Base-by-base conservation (phyloP, 768 basidiomycete species). In the Neoboletus brunneissimus region DNA sequence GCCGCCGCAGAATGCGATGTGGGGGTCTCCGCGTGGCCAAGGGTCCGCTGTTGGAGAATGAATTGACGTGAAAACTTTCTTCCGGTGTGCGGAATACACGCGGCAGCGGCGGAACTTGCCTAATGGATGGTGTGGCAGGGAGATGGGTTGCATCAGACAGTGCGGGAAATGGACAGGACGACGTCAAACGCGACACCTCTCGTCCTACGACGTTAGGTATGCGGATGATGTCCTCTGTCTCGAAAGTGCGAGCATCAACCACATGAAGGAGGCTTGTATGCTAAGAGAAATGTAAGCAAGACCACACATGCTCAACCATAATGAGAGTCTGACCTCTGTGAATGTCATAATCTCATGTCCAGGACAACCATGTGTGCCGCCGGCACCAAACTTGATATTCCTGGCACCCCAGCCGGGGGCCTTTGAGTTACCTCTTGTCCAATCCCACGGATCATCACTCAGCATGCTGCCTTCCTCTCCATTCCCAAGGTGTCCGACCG, bases 361-460 rank as follows among this genome's bases (percentile, higher is more conserved):
- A 44, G 73, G 65, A 15, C 73, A 72, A 56, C 75, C 78, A 51
- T 72, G 70, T 23, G 74, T 67, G 22, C 83, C 83, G 2, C 82
- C 81, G 12, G 82, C 80, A 55, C 85, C 84, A 72, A 96, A 97
- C 70, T 95, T 95, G 66, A 97, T 85, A 54, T 80, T 91, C 53
- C 94, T 75, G 9, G 88, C 88, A 41, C 92, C 91, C 84, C 92
- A 94, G 2, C 89, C 88, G 4, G 89, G 88, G 0, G 87, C 87
- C 56, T 75, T 79, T 13, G 77, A 76, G 45, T 68, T 72, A 7
- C 82, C 77, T 55, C 82, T 75, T 11, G 79, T 77, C 87, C 87
- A 88, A 52, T 89, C 86, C 78, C 81, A 85, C 29, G 83, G 81
- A 56, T 84, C 86, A 48, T 87, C 85, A 11, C 75, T 79, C 57